phyloP scores from a whole-genome alignment of 192 early-diverging fungal species.

The Piromyces sp. region DNA sequence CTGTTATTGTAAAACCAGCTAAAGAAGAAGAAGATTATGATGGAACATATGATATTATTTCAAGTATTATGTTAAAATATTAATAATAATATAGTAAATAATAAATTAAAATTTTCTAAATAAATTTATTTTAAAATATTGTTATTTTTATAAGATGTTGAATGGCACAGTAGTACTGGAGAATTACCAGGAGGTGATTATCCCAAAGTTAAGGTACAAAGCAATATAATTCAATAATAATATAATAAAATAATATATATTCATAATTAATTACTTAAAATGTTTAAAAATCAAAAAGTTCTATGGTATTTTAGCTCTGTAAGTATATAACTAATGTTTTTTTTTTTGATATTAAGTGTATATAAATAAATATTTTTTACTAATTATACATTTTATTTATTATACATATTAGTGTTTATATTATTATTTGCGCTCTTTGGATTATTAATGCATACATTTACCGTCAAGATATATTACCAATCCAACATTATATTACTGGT shows the following conservation, averaged over 20 bases:
- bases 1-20: background rate
- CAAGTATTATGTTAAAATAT: background rate
- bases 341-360: too few relatives aligned
- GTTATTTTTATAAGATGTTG: background rate
- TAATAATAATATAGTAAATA: too few relatives aligned
- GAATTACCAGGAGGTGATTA: background rate
- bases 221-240: too few relatives aligned
- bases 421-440: slow-evolving; percentile 60
- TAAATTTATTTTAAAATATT: too few relatives aligned
- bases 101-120: too few relatives aligned
- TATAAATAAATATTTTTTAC: too few relatives aligned
- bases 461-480: slow-evolving; percentile 75
- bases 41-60: background rate
- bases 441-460: slow-evolving; percentile 52
- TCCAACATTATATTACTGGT: slow-evolving; percentile 78
- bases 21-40: background rate
- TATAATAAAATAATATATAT: too few relatives aligned
- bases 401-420: slow-evolving; percentile 26
- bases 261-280: too few relatives aligned
- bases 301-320: too few relatives aligned
- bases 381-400: too few relatives aligned
- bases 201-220: background rate
- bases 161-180: background rate
- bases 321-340: too few relatives aligned
- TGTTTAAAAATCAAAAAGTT: too few relatives aligned